phyloP scores from a whole-genome alignment of 768 basidiomycete species.

The Trametes maxima region DNA sequence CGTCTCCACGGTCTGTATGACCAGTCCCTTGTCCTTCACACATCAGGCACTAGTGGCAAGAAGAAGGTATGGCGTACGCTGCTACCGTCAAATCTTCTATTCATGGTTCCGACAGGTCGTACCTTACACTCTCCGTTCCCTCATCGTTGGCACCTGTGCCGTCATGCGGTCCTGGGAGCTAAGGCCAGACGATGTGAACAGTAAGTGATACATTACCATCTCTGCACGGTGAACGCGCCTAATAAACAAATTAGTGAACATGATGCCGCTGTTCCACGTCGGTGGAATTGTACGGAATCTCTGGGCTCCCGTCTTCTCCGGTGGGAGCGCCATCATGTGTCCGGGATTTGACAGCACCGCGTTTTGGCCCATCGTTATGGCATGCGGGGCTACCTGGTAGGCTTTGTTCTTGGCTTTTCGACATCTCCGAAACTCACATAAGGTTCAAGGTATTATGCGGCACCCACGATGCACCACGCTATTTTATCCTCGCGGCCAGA shows the following conservation, averaged over 20 bases:
- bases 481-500: constrained; percentile 45
- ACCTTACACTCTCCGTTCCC: constrained; percentile 44
- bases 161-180: constrained; percentile 49
- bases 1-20: constrained; percentile 44
- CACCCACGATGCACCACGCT: constrained; percentile 53
- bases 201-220: constrained; percentile 33
- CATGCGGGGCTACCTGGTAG: constrained; percentile 52
- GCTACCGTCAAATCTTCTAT: neutral
- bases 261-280: constrained; percentile 59
- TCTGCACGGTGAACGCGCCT: constrained; percentile 38
- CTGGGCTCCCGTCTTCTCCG: constrained; percentile 57
- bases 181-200: constrained; percentile 45
- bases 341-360: constrained; percentile 53
- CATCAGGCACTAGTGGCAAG: constrained; percentile 62
- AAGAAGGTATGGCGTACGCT: constrained; percentile 36
- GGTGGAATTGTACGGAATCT: constrained; percentile 63
- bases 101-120: constrained; percentile 35
- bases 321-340: constrained; percentile 57
- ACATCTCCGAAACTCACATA: constrained; percentile 1
- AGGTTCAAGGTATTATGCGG: constrained; percentile 49
- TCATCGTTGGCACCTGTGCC: constrained; percentile 48
- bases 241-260: constrained; percentile 23
- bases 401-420: constrained; percentile 23
- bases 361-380: constrained; percentile 40
- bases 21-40: constrained; percentile 57